Base-by-base conservation (phyloP, 768 basidiomycete genomes). In the Lentinula edodes region DNA sequence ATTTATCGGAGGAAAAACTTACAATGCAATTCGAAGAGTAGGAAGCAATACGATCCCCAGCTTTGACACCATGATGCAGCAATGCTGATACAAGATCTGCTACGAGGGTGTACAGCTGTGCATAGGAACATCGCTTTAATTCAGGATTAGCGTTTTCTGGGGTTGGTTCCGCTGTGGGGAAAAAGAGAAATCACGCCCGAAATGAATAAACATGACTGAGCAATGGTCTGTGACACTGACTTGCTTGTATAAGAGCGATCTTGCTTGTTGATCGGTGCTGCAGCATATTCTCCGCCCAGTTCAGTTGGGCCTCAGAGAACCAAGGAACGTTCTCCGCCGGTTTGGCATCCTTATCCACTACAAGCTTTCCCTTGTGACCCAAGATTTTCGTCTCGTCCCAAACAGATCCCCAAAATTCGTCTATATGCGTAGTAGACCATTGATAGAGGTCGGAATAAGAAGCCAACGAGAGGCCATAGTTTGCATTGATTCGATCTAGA, bases 241-340 rank as follows among this genome's bases (percentile, higher is more conserved):
- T 85, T 64, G 83, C 79, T 78, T 90, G 85, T 54, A 91, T 79
- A 62, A 92, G 76, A 1, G 91, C 90, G 4, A 81, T 67, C 69
- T 86, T 87, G 60, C 79, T 73, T 34, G 75, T 69, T 9, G 83
- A 82, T 63, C 86, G 83, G 69, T 77, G 80, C 34, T 75, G 74
- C 41, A 92, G 75, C 83, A 91, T 87, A 68, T 92, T 91, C 75
- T 93, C 89, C 20, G 91, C 89, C 85, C 87, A 92, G 68, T 91
- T 91, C 51, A 92, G 72, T 36, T 72, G 76, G 3, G 90, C 85
- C 55, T 83, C 80, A 32, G 72, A 66, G 73, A 91, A 92, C 90
- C 91, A 92, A 7, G 78, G 60, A 39, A 90, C 89, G 71, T 90
- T 91, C 7, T 74, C 74, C 5, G 81, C 74, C 6, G 89, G 87